Evolutionary conservation across 23 red algal genomes (phyloP), one percentile per base, ranked within the genome.

Genomic region (Gracilariopsis chorda): DNA sequence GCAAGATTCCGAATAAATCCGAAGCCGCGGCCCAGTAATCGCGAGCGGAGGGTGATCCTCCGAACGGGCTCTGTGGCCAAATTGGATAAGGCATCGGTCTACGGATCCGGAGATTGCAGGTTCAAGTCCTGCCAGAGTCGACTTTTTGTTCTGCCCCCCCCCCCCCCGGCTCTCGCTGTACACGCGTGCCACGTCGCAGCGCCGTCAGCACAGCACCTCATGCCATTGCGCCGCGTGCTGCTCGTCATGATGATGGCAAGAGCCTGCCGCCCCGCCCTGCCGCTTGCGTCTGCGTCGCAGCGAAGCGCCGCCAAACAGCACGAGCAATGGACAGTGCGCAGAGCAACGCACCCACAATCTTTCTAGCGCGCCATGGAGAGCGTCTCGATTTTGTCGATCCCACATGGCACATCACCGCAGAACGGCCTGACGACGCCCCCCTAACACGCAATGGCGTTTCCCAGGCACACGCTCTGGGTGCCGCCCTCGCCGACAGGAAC

Each of bases 1-100:
- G n/a, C n/a, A n/a, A n/a, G n/a, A n/a, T n/a, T n/a, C n/a, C n/a
- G n/a, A n/a, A n/a, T n/a, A n/a, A n/a, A n/a, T n/a, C n/a, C n/a
- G n/a, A n/a, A n/a, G n/a, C n/a, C n/a, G n/a, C n/a, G n/a, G n/a
- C n/a, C n/a, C n/a, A n/a, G n/a, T n/a, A n/a, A n/a, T n/a, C n/a
- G n/a, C n/a, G n/a, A n/a, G n/a, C n/a, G n/a, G n/a, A n/a, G n/a
- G n/a, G n/a, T n/a, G n/a, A n/a, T n/a, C n/a, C n/a, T n/a, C n/a
- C n/a, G n/a, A 3, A 3, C 13, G 28, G 84, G 84, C 84, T 88
- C 84, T 88, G 84, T 88, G 84, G 84, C 84, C 84, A 88, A 88
- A 88, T 88, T 88, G 84, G 84, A 88, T 88, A 88, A 88, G 84
- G 84, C 84, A 88, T 88, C 84, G 84, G 84, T 88, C 84, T 88